Evolutionary conservation across 768 basidiomycete species (phyloP), one percentile per base, ranked within the genome.

Genomic region (Mycena capillaripes): DNA sequence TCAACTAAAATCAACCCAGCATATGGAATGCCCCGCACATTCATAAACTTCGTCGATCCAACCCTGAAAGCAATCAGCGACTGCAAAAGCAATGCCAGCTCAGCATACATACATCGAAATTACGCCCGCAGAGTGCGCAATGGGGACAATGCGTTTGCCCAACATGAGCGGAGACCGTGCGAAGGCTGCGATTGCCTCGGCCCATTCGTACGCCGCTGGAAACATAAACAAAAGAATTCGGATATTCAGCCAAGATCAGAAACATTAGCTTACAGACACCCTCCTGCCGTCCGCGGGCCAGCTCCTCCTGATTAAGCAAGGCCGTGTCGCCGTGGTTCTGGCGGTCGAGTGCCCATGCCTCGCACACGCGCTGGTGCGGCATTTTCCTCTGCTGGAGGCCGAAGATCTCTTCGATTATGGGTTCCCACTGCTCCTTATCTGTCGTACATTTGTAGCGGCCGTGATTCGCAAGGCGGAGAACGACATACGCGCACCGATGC

Each of bases 271-370:
- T n/a, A n/a, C n/a, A n/a, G 17, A 77, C 72, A 9, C 73, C 67
- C 23, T 40, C 68, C 2, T 78, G 69, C 32, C 76, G 75, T 32
- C 76, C 76, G n/a, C 57, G 58, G 32, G 69, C 59, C 14, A 84
- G 71, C 21, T 60, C 53, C 21, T 66, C 75, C 10, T 25, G 40
- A 69, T 85, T 85, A 11, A 83, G 19, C 12, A 81, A 60, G 11
- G 80, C 82, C 7, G 81, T 77, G 36, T 84, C 82, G 12, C 84
- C 84, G 46, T 84, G 83, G 36, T 75, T 82, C 38, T 79, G 83
- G 81, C 81, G 83, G 72, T 85, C 84, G 25, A 85, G 77, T 4
- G 81, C 70, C 83, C 83, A 85, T 0, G 81, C 82, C 64, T 85
- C 83, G n/a, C 81, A 79, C 61, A 85, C 78, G 17, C 72, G 73